Evolutionary conservation across 805 yeast genomes (phyloP).

Genomic region (Candida odintsovae): DNA sequence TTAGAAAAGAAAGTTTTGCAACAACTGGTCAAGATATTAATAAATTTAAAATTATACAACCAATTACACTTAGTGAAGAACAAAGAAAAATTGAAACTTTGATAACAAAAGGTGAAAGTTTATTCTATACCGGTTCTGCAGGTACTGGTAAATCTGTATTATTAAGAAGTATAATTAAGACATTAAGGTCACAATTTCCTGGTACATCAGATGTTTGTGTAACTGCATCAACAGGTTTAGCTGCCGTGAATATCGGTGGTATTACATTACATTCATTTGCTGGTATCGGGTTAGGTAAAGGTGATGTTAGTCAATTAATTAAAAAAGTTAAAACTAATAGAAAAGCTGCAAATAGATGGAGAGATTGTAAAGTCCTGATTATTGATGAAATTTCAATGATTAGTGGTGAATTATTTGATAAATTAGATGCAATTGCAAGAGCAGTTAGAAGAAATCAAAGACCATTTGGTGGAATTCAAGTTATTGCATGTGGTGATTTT

Average conservation of each 20-base stretch:
- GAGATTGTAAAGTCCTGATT: constrained; percentile 47
- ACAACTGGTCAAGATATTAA: neutral
- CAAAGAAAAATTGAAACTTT: constrained; percentile 61
- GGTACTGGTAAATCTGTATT: constrained; percentile 97
- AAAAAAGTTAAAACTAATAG: constrained; percentile 49
- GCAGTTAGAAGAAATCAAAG: constrained; percentile 34
- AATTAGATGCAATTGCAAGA: constrained; percentile 55
- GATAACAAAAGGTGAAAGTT: constrained; percentile 56
- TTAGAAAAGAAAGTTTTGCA: neutral
- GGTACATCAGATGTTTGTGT: constrained; percentile 53
- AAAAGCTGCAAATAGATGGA: constrained; percentile 51
- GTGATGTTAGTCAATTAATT: constrained; percentile 38
- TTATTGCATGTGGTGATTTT: constrained; percentile 76
- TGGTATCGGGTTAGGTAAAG: constrained; percentile 71
- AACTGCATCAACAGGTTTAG: constrained; percentile 82
- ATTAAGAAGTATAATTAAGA: constrained; percentile 56
- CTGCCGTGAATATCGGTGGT: constrained; percentile 80
- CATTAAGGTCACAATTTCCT: constrained; percentile 40
- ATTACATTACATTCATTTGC: constrained; percentile 70
- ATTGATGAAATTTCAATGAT: constrained; percentile 82
- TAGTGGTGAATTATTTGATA: constrained; percentile 61
- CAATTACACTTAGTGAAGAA: constrained; percentile 44
- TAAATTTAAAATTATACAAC: constrained; percentile 20
- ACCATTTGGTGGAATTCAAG: constrained; percentile 81
- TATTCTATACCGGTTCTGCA: constrained; percentile 96